Evolutionary conservation across 2,329 filamentous ascomycete genomes (phyloP).

Genomic region (Aspergillus quadrilineatus): DNA sequence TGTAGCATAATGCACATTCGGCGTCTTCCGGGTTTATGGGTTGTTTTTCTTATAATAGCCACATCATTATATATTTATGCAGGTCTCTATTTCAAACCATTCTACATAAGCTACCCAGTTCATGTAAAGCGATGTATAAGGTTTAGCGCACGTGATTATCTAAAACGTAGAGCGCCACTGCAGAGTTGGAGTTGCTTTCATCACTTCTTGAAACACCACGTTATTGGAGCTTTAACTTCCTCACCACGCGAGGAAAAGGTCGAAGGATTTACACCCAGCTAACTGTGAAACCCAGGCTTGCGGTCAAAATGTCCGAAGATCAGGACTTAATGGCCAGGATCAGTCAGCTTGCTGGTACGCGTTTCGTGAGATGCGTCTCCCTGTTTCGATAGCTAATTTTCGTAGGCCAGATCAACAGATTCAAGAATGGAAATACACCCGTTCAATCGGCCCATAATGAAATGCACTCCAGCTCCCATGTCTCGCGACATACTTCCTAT

Average conservation of each 20-base stretch:
- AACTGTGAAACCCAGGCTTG: conserved; percentile 6
- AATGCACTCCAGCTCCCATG: conserved; percentile 23
- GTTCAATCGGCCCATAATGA: conserved; percentile 24
- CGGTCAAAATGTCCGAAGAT: conserved; percentile 52
- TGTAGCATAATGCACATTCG: conserved; percentile 29
- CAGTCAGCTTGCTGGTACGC: conserved; percentile 56
- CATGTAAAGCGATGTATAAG: no score
- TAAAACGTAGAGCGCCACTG: neutral
- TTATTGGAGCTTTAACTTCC: neutral
- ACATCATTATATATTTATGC: neutral
- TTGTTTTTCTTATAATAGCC: conserved; percentile 7
- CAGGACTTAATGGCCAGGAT: conserved; percentile 57
- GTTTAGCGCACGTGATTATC: neutral
- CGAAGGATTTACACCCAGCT: neutral
- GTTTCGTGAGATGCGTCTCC: conserved; percentile 26
- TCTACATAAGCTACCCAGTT: no score
- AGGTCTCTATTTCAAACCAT: neutral
- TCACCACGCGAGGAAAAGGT: neutral
- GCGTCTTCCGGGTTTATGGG: conserved; percentile 21
- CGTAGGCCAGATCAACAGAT: conserved; percentile 74
- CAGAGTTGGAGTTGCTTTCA: neutral
- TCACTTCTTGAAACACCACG: neutral
- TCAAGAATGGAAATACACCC: conserved; percentile 60
- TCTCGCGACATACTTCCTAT: conserved; percentile 30
- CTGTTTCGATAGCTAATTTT: conserved; percentile 15